Conservation (phyloP, 441 rosid species). For the Gossypium trilobum region DNA sequence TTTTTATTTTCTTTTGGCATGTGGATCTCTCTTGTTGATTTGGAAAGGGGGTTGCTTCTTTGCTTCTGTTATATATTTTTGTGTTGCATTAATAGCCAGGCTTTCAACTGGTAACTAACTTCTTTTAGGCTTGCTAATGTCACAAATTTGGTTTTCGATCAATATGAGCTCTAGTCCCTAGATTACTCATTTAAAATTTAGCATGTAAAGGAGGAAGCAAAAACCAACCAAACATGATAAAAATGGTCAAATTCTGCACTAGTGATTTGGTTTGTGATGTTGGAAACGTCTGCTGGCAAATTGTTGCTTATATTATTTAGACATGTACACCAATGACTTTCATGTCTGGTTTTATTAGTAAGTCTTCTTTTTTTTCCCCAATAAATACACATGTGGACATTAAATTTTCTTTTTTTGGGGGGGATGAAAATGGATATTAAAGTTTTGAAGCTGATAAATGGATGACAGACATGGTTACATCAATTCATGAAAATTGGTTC, state of each 20-base stretch:
- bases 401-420: background rate
- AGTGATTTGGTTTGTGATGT: background rate
- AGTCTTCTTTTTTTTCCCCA: background rate
- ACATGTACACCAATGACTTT: background rate
- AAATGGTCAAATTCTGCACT: background rate
- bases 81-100: background rate
- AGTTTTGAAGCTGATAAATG: slow-evolving; percentile 13
- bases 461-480: slow-evolving; percentile 56
- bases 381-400: background rate
- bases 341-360: background rate
- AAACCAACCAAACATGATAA: background rate
- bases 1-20: background rate
- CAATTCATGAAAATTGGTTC: slow-evolving; percentile 72
- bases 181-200: background rate
- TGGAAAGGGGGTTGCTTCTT: background rate
- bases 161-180: background rate
- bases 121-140: background rate
- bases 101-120: background rate
- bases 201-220: slow-evolving; percentile 6
- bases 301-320: background rate
- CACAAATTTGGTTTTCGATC: background rate
- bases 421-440: background rate
- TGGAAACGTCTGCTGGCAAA: background rate
- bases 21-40: background rate
- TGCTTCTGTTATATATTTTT: background rate